Evolutionary conservation across 306 rosid species (phyloP).

Genomic region (Cicer pinnatifidum): DNA sequence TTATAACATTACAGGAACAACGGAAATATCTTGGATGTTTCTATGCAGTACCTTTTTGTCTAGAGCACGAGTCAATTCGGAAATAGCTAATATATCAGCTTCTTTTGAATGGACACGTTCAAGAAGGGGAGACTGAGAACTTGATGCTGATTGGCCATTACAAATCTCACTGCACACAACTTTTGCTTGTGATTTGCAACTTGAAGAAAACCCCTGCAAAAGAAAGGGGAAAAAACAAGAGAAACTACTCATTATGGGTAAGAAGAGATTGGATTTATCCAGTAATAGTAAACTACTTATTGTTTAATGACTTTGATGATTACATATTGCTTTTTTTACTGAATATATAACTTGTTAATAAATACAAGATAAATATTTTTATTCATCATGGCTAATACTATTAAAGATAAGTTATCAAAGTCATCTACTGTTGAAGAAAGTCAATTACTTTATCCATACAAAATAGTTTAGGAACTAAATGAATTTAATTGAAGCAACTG

Average conservation of each 20-base stretch:
- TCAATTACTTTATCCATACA: conserved; percentile 11
- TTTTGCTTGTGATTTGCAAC: conserved; percentile 56
- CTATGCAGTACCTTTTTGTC: conserved; percentile 76
- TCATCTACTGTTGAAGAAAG: not conserved
- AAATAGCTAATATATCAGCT: conserved; percentile 78
- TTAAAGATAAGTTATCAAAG: not conserved
- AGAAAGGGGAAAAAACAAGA: conserved; percentile 9
- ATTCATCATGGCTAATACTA: not conserved
- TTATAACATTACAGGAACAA: not conserved
- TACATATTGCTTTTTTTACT: conserved; percentile 10
- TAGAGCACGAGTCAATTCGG: conserved; percentile 76
- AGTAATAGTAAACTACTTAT: conserved; percentile 21
- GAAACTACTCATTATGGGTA: conserved; percentile 21
- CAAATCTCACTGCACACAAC: conserved; percentile 54
- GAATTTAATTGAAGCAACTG: conserved; percentile 12
- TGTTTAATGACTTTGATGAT: not conserved
- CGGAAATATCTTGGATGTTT: conserved; percentile 20
- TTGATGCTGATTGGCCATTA: conserved; percentile 52
- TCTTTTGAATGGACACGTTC: conserved; percentile 70
- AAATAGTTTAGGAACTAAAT: not conserved
- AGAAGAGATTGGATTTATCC: conserved; percentile 18
- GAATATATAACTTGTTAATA: not conserved
- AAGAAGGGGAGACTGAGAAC: conserved; percentile 57
- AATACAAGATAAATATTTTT: not conserved
- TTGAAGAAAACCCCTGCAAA: conserved; percentile 52